Evolutionary conservation across 768 basidiomycete genomes (phyloP).

Genomic region (Vishniacozyma victoriae): DNA sequence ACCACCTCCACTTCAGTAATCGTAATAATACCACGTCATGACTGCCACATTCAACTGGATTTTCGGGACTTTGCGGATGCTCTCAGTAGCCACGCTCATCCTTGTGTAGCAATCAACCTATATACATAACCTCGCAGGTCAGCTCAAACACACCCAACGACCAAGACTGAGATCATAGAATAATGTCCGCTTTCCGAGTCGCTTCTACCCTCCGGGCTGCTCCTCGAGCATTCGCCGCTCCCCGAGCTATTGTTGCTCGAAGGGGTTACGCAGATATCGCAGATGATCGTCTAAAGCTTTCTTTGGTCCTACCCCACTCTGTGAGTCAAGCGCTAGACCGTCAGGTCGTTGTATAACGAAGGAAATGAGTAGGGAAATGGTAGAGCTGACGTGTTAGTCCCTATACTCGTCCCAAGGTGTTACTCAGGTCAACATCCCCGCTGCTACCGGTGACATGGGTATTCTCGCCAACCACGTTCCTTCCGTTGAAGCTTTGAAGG

Average conservation of each 20-base stretch:
- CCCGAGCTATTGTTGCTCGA: constrained; percentile 50
- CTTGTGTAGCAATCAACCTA: not conserved
- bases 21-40: not conserved
- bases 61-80: too few relatives aligned
- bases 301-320: constrained; percentile 90
- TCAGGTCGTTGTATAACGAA: not conserved
- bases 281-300: constrained; percentile 80
- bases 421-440: constrained; percentile 89
- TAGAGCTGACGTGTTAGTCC: too few relatives aligned
- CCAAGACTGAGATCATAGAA: not conserved
- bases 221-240: constrained; percentile 22
- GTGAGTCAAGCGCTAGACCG: constrained; percentile 51
- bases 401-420: constrained; percentile 88
- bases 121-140: not conserved
- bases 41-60: not conserved
- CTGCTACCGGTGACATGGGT: constrained; percentile 96
- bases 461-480: constrained; percentile 98
- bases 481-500: constrained; percentile 88
- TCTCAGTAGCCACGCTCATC: not conserved
- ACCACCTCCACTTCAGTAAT: not conserved
- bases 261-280: constrained; percentile 88
- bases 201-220: constrained; percentile 27
- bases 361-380: too few relatives aligned
- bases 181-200: constrained; percentile 30
- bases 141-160: not conserved